A percentile compares a stretch with the other conserved stretches of the same genome.
Conservation (phyloP, 2,329 filamentous ascomycete genomes). For the Westerdykella ornata region DNA sequence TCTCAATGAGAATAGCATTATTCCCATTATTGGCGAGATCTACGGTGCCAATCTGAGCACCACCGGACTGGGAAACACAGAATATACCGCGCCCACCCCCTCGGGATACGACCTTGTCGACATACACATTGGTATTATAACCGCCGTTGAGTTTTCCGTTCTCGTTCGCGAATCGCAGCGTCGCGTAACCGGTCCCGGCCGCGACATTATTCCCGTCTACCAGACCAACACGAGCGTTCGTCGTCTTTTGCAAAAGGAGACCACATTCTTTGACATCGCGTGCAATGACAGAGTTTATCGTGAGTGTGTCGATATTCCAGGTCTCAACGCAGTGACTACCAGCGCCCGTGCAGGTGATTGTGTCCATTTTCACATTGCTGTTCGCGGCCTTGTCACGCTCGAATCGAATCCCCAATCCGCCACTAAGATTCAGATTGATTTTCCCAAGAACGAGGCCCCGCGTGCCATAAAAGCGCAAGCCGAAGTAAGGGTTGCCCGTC, state of each 20-base stretch:
- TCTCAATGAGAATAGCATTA: conserved; percentile 54
- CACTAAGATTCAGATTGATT: conserved; percentile 51
- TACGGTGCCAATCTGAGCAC: conserved; percentile 44
- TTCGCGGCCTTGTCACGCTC: conserved; percentile 50
- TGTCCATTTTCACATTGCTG: conserved; percentile 49
- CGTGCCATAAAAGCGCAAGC: conserved; percentile 50
- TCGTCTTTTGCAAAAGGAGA: conserved; percentile 50
- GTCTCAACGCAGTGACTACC: conserved; percentile 53
- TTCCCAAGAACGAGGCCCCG: conserved; percentile 45
- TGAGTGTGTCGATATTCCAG: conserved; percentile 53
- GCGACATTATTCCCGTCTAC: conserved; percentile 53
- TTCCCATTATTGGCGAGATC: conserved; percentile 50
- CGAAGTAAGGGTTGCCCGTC: conserved; percentile 54
- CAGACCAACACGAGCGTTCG: conserved; percentile 48
- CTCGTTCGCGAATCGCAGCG: conserved; percentile 52
- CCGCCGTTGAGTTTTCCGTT: conserved; percentile 48
- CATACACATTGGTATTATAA: conserved; percentile 49
- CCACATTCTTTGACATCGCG: conserved; percentile 51
- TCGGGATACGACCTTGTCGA: conserved; percentile 50
- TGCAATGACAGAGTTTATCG: conserved; percentile 49
- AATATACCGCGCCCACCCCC: conserved; percentile 54
- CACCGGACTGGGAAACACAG: conserved; percentile 53
- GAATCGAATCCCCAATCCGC: conserved; percentile 52
- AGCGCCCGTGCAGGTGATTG: conserved; percentile 48
- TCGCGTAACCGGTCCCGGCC: conserved; percentile 49